Evolutionary conservation across 208 protist genomes (phyloP), one percentile per base, ranked within the genome.

Genomic region (Wallacemonas sp.): DNA sequence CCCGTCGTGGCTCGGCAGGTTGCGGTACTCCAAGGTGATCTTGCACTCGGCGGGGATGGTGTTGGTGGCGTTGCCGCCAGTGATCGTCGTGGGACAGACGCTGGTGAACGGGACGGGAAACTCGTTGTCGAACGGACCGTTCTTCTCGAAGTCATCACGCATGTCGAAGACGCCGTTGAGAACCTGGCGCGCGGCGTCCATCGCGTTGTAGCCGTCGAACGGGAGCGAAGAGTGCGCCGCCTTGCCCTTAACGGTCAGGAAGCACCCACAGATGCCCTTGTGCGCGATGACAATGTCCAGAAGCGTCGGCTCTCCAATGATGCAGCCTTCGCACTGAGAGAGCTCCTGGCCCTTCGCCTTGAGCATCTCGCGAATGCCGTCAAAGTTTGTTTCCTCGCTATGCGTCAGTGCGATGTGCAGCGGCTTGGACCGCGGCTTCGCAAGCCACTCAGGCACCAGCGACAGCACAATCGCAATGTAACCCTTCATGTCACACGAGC

Each of bases 241-340:
- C 48, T 77, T 87, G 24, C 80, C 84, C n/a, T 57, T 36, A 26
- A 81, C 47, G 6, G 58, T 65, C 61, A 85, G 29, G 36, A 64
- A 61, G 38, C 65, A 74, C 14, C 29, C 38, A 48, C 27, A 56
- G 36, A 78, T 78, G 27, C 78, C 80, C 34, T 85, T 87, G 71
- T 85, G 84, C 21, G 84, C 77, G 33, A 79, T 64, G 21, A 87
- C 73, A 6, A 85, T 46, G 26, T 81, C 65, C 49, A 85, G 70
- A 39, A 70, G 73, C 23, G 80, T 85, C 29, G 80, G 84, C 65
- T 87, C 84, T 11, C 84, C 80, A 61, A 90, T 65, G 54, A 85
- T 82, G 75, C 77, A 83, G 23, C 80, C 74, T 21, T 84, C 76
- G 55, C 72, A 80, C 68, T 74, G 66, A 43, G 69, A 34, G 17